These are phyloP conservation scores for Corylus avellana DNA, from an alignment of 306 rosid genomes.

Conservation along the genomic window DNA sequence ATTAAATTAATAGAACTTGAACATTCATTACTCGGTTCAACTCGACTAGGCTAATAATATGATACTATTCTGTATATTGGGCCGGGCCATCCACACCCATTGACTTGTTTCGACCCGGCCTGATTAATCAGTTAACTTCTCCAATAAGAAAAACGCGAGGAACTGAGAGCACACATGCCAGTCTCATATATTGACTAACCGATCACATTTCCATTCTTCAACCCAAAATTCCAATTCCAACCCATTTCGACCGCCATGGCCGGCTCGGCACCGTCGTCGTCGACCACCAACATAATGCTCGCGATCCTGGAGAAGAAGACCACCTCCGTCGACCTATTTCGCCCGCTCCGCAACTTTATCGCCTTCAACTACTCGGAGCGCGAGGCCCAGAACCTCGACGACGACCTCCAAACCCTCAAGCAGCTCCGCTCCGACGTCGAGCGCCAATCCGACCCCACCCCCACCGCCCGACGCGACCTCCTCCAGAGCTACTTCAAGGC, in stretches of 20 bases:
- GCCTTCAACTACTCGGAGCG: slow-evolving; percentile 94
- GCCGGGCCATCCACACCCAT: too few relatives aligned
- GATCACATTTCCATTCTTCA: neutral
- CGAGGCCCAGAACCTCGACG: slow-evolving; percentile 89
- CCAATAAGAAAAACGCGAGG: neutral
- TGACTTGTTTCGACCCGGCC: neutral
- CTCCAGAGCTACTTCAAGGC: slow-evolving; percentile 70
- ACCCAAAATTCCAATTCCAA: neutral
- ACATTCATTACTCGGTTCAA: too few relatives aligned
- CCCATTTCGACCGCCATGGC: slow-evolving; percentile 41
- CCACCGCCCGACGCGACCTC: slow-evolving; percentile 84
- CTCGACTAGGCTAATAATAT: too few relatives aligned
- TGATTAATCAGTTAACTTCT: neutral
- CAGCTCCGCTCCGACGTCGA: slow-evolving; percentile 80
- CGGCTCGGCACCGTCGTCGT: slow-evolving; percentile 46
- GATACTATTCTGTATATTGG: too few relatives aligned
- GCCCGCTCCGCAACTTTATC: slow-evolving; percentile 88
- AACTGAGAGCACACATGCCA: neutral
- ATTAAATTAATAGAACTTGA: too few relatives aligned
- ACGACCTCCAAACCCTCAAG: slow-evolving; percentile 91
- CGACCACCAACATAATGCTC: slow-evolving; percentile 76
- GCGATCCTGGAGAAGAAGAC: slow-evolving; percentile 94
- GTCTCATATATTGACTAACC: neutral
- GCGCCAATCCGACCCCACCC: slow-evolving; percentile 85
- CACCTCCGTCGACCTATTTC: slow-evolving; percentile 63